Base-by-base conservation (phyloP, 2,329 filamentous ascomycete genomes). In the Fusarium hainanense region DNA sequence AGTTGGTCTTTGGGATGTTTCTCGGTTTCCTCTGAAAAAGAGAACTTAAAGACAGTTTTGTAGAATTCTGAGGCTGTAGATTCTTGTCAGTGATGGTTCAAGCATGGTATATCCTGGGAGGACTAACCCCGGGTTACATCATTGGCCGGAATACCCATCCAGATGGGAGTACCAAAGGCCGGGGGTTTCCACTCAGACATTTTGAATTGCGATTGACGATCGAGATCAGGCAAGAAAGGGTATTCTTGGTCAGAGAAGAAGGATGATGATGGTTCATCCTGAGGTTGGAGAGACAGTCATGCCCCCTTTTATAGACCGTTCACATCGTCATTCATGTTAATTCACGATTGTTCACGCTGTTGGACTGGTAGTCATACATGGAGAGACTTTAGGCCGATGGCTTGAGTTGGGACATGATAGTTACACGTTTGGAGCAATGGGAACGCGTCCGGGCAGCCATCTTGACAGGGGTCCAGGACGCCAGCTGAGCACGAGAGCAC, bases 111-210 rank as follows among this genome's bases (percentile, higher is more conserved):
- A 54, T 40, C n/a, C n/a, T 30, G 40, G 23, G 27, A 23, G 25
- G 18, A 55, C 67, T 25, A 61, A 76, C 76, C 76, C 62, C 76
- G 73, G 12, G 41, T 34, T 16, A 77, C 73, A 37, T 77, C 67
- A 4, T 44, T 69, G 30, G 76, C 76, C n/a, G 76, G 73, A 23
- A 77, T 77, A 8, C 57, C 62, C 66, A 77, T 70, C 76, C 76
- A 77, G 18, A 74, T 62, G 4, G 76, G 76, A 12, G 68, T 70
- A 27, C 76, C 76, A 61, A 73, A 75, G 42, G 67, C 68, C 3
- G 76, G 76, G 13, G 75, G 74, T 42, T 76, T 77, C 76, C 76
- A 77, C 2, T 76, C 75, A 25, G 74, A 61, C 73, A 76, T 76
- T 46, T 25, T 43, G 43, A n/a, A 3, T 6, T 3, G 7, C 23